Evolutionary conservation across 2,329 filamentous ascomycete species (phyloP).

Genomic region (Gnomoniopsis smithogilvyi): DNA sequence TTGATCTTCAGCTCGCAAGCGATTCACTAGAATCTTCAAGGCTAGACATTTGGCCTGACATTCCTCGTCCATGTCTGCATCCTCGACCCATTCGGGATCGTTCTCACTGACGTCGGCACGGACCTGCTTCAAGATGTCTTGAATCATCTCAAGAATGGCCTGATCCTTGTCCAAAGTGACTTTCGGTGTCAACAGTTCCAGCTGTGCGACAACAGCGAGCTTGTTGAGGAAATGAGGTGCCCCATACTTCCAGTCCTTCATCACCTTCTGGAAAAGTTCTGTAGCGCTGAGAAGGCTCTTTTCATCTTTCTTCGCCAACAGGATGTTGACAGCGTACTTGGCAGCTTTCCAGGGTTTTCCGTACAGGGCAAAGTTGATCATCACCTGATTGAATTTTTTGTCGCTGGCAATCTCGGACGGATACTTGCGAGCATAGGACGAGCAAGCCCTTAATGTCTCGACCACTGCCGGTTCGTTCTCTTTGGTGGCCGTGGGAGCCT

Average conservation of each 20-base stretch:
- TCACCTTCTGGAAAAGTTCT: conserved; percentile 73
- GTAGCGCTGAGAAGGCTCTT: conserved; percentile 80
- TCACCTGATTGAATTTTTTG: conserved; percentile 74
- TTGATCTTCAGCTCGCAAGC: conserved; percentile 59
- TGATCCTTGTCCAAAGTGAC: conserved; percentile 72
- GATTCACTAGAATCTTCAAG: conserved; percentile 82
- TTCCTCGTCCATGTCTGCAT: conserved; percentile 72
- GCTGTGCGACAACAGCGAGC: conserved; percentile 67
- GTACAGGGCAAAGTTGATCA: conserved; percentile 79
- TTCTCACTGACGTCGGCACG: conserved; percentile 57
- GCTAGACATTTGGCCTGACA: conserved; percentile 80
- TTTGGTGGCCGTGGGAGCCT: conserved; percentile 68
- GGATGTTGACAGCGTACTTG: conserved; percentile 90
- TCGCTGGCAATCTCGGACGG: conserved; percentile 79
- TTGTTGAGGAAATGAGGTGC: conserved; percentile 72
- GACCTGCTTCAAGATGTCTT: conserved; percentile 69
- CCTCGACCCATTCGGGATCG: conserved; percentile 64
- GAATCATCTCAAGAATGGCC: conserved; percentile 74
- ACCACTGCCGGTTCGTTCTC: conserved; percentile 72
- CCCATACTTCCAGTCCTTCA: conserved; percentile 71
- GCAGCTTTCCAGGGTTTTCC: conserved; percentile 79
- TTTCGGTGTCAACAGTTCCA: conserved; percentile 71
- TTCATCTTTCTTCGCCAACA: conserved; percentile 69
- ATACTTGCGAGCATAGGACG: conserved; percentile 84
- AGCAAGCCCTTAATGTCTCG: conserved; percentile 89